Evolutionary conservation across 345 rosid species (phyloP).

Genomic region (Limnanthes douglasii): DNA sequence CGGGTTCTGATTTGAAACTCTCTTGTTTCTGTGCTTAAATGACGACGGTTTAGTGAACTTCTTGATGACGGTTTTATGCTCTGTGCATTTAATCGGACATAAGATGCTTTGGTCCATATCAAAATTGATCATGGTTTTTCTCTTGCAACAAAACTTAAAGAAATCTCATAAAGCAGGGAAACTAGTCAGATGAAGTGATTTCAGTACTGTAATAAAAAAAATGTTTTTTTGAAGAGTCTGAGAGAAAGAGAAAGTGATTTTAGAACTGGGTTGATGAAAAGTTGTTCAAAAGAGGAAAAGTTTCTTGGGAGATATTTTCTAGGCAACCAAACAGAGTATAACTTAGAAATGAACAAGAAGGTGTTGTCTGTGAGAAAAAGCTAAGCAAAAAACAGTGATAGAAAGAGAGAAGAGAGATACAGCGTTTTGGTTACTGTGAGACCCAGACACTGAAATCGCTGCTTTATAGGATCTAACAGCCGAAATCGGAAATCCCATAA

Average conservation of each 20-base stretch:
- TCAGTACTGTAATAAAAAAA: too few relatives aligned
- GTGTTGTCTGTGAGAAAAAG: neutral
- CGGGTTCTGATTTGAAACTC: constrained; percentile 4
- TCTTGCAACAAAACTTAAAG: constrained; percentile 9
- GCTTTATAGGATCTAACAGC: constrained; percentile 49
- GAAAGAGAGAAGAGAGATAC: neutral
- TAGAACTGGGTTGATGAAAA: constrained; percentile 12
- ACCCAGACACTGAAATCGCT: constrained; percentile 21
- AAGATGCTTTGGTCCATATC: constrained; percentile 28
- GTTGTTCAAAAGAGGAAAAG: constrained; percentile 1
- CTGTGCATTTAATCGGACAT: constrained; percentile 51
- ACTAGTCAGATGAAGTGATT: constrained; percentile 1
- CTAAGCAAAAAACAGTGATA: neutral
- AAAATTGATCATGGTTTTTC: constrained; percentile 6
- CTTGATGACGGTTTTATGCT: constrained; percentile 35
- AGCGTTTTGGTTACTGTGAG: constrained; percentile 13
- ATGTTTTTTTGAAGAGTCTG: too few relatives aligned
- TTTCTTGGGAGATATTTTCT: neutral
- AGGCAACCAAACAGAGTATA: neutral
- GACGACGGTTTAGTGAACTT: constrained; percentile 25
- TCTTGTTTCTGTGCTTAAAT: constrained; percentile 4
- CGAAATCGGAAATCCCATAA: constrained; percentile 15
- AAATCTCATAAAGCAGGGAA: neutral
- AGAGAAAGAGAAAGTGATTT: neutral
- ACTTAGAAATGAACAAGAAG: neutral